phyloP scores from a whole-genome alignment of 2,329 filamentous ascomycete species.

The Xenosphaeropsis pyriputrescens region DNA sequence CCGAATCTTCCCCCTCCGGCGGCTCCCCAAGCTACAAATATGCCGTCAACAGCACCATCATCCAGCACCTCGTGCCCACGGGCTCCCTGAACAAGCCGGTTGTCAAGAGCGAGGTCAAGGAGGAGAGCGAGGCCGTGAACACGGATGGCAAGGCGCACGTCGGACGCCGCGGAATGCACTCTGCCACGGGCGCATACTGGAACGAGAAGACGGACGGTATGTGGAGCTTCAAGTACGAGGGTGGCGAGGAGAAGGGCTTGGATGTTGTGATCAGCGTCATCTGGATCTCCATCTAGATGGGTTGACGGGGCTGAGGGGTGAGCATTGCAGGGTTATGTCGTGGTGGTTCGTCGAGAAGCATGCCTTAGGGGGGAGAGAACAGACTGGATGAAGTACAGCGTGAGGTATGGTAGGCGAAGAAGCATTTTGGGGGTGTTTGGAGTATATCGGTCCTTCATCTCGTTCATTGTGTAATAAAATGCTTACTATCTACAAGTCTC shows the following conservation, averaged over 20 bases:
- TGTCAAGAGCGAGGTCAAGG: constrained; percentile 27
- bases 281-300: constrained; percentile 42
- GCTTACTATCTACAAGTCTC: too few relatives aligned
- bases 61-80: constrained; percentile 73
- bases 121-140: constrained; percentile 23
- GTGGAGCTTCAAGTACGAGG: constrained; percentile 79
- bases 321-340: too few relatives aligned
- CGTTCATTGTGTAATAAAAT: too few relatives aligned
- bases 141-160: constrained; percentile 56
- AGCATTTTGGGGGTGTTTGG: too few relatives aligned
- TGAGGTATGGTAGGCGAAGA: too few relatives aligned
- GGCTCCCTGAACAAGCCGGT: constrained; percentile 47
- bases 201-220: constrained; percentile 83
- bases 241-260: constrained; percentile 49
- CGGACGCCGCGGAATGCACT: constrained; percentile 82
- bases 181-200: constrained; percentile 75
- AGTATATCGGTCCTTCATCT: too few relatives aligned
- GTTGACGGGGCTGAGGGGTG: too few relatives aligned
- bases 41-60: constrained; percentile 95
- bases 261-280: constrained; percentile 61
- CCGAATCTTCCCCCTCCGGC: constrained; percentile 49
- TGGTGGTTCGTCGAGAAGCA: too few relatives aligned
- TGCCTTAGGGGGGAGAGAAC: too few relatives aligned
- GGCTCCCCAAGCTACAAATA: constrained; percentile 68
- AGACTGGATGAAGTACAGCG: too few relatives aligned